A percentile compares a stretch with the other conserved stretches of the same genome.
These are phyloP conservation scores for Melampsora americana DNA, from an alignment of 1,284 basidiomycete genomes.

Conservation along the genomic window DNA sequence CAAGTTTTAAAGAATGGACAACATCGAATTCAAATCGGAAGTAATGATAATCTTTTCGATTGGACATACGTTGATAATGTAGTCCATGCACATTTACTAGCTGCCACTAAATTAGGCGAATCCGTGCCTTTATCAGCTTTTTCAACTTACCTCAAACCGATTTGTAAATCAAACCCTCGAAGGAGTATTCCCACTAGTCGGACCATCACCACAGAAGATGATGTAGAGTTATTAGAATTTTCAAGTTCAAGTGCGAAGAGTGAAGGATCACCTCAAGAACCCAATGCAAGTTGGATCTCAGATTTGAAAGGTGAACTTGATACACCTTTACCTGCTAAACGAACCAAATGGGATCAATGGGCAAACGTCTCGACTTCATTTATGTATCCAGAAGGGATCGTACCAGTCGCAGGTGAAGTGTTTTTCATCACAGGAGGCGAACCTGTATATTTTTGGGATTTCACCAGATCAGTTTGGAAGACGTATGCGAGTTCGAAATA, in stretches of 20 bases:
- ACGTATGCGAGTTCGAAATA: slow-evolving; percentile 63
- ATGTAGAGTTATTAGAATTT: slow-evolving; percentile 22
- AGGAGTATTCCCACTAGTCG: slow-evolving; percentile 48
- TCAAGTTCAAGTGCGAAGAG: slow-evolving; percentile 11
- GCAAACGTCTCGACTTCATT: slow-evolving; percentile 47
- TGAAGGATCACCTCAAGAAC: background rate
- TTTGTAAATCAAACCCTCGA: slow-evolving; percentile 53
- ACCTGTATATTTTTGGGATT: slow-evolving; percentile 95
- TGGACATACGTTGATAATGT: slow-evolving; percentile 98
- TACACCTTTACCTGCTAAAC: slow-evolving; percentile 59
- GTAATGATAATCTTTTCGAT: slow-evolving; percentile 91
- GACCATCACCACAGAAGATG: slow-evolving; percentile 38
- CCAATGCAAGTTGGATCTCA: slow-evolving; percentile 15
- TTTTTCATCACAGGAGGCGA: slow-evolving; percentile 99
- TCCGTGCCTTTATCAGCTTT: slow-evolving; percentile 57
- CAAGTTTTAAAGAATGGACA: slow-evolving; percentile 76
- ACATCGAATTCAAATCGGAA: slow-evolving; percentile 88
- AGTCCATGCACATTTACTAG: slow-evolving; percentile 88
- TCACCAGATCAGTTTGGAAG: slow-evolving; percentile 79
- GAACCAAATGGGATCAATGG: slow-evolving; percentile 54
- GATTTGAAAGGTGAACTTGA: slow-evolving; percentile 46
- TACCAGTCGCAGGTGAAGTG: slow-evolving; percentile 82
- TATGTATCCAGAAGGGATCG: slow-evolving; percentile 55
- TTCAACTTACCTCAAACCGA: slow-evolving; percentile 63
- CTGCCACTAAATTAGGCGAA: slow-evolving; percentile 73